Evolutionary conservation across 768 basidiomycete genomes (phyloP).

Genomic region (Tylopilus subfusipes): DNA sequence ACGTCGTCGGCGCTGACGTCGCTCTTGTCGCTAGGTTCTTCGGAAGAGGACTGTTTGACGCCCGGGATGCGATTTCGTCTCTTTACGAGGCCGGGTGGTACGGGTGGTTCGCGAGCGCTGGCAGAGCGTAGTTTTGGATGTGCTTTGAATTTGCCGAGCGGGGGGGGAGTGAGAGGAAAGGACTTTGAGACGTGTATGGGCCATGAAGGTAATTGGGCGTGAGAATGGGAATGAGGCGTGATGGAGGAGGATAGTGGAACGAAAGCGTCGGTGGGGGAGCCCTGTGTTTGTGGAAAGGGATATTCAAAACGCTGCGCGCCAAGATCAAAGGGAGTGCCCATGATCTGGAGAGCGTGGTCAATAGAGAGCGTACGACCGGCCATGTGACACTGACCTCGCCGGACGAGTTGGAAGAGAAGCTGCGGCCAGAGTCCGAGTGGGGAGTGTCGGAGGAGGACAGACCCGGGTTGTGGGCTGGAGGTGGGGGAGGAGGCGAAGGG

Average conservation of each 20-base stretch:
- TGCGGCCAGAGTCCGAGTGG: conserved; percentile 29
- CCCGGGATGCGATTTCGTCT: conserved; percentile 22
- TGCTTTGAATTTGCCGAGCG: conserved; percentile 23
- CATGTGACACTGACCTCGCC: conserved; percentile 25
- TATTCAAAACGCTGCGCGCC: conserved; percentile 33
- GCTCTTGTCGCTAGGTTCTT: conserved; percentile 29
- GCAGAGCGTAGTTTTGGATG: conserved; percentile 31
- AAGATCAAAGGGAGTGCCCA: conserved; percentile 34
- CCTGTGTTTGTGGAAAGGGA: conserved; percentile 30
- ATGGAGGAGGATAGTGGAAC: conserved; percentile 22
- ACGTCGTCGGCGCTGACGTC: conserved; percentile 23
- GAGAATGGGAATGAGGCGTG: conserved; percentile 17
- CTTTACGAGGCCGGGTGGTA: conserved; percentile 32
- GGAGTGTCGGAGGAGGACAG: conserved; percentile 16
- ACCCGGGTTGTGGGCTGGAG: neutral
- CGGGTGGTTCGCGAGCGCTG: conserved; percentile 29
- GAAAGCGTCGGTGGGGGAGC: conserved; percentile 28
- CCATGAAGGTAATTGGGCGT: conserved; percentile 25
- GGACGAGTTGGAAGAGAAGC: conserved; percentile 30
- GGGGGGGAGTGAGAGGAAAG: conserved; percentile 30
- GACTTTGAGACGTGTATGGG: conserved; percentile 29
- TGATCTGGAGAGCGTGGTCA: conserved; percentile 27
- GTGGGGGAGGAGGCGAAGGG: neutral
- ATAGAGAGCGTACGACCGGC: too few relatives aligned
- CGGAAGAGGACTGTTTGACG: conserved; percentile 24